Percentiles rank a stretch among this genome's conserved stretches.
These are phyloP conservation scores for Diaporthe sp. DNA, from an alignment of 2,329 filamentous ascomycete species.

Conservation along the genomic window DNA sequence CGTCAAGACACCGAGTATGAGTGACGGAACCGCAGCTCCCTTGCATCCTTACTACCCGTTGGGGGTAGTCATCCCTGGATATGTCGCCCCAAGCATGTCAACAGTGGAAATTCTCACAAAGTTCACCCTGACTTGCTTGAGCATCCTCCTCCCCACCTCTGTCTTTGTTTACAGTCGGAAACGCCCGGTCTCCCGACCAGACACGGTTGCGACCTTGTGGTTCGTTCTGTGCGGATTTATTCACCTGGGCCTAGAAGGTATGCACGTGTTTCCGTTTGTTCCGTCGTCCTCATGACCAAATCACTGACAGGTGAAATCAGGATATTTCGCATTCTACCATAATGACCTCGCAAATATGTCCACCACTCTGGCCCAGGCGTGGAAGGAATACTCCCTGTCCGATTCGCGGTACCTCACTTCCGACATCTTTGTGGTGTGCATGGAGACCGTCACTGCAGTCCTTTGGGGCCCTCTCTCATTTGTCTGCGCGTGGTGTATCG, in stretches of 20 bases:
- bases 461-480: constrained; percentile 69
- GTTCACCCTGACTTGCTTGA: constrained; percentile 69
- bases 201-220: constrained; percentile 77
- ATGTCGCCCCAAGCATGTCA: constrained; percentile 75
- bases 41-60: constrained; percentile 80
- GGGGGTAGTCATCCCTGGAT: constrained; percentile 71
- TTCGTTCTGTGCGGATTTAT: constrained; percentile 77
- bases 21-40: not conserved
- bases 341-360: constrained; percentile 54
- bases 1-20: not conserved
- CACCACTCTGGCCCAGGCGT: constrained; percentile 65
- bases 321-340: constrained; percentile 64
- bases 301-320: constrained; percentile 47
- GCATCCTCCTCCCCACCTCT: constrained; percentile 60
- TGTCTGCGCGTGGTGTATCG: constrained; percentile 59
- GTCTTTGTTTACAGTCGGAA: not conserved
- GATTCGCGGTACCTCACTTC: constrained; percentile 68
- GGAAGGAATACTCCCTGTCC: constrained; percentile 71
- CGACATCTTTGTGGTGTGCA: constrained; percentile 67
- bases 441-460: constrained; percentile 67
- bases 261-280: not conserved
- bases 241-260: constrained; percentile 59
- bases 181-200: constrained; percentile 64
- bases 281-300: constrained; percentile 29
- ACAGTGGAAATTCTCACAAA: constrained; percentile 70